Base-by-base conservation (phyloP, 495 filamentous ascomycete species). In the Penicillium egyptiacum region DNA sequence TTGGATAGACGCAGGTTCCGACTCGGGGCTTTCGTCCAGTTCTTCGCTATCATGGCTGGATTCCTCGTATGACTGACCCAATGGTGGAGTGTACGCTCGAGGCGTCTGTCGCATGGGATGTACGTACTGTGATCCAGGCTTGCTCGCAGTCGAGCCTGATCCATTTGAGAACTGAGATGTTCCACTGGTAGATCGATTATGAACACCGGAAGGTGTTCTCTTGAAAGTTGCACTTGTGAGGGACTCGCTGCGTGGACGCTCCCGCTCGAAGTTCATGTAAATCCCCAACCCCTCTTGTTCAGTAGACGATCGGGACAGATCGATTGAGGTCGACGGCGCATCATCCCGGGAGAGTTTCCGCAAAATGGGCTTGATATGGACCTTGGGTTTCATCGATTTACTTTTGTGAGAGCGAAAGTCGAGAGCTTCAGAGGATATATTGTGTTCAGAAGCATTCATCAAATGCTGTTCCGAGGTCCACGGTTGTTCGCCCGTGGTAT, bases 41-140 rank as follows among this genome's bases (percentile, higher is more conserved):
- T 70, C 63, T 23, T 81, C 80, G 58, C 76, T 79, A 35, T 77
- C 79, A 44, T 69, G 69, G 31, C 72, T 60, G 1, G 81, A 83
- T 4, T 70, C 73, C 31, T 81, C 74, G 54, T 75, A 77, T 0
- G 83, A 86, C 22, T 77, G 76, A 31, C 73, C 71, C 11, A 79
- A 63, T n/a, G 83, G 78, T 26, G 82, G 80, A 2, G 80, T 85
- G 64, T 81, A 84, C 12, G 76, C 71, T 33, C 79, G 73, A 17
- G 82, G 81, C 9, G 79, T 82, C 57, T 84, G 84, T 31, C 82
- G 80, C 80, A 85, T 79, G 3, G 83, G 80, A 63, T 85, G 80
- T 19, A 83, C 72, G 62, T 83, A 85, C 37, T 82, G 78, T 31
- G 75, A 73, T 28, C 73, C 75, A 11, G 79, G 76, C 45, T 78